Evolutionary conservation across 805 yeast genomes (phyloP).

Genomic region (Ogataea pilisensis): DNA sequence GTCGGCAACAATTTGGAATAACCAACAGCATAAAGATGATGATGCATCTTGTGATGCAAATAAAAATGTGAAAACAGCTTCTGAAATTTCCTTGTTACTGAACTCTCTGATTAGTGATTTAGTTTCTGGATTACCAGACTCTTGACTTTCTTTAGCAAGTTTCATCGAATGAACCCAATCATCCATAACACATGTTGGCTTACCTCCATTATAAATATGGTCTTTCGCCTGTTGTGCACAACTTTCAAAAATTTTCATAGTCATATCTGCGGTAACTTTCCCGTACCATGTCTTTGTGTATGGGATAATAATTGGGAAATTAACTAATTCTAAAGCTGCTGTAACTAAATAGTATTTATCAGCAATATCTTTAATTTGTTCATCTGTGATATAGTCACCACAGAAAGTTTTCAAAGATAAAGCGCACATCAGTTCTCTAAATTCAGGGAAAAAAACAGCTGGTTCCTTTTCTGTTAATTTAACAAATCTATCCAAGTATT

Average conservation of each 20-base stretch:
- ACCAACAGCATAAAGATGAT: slow-evolving; percentile 95
- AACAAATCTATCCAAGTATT: slow-evolving; percentile 66
- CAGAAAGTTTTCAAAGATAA: slow-evolving; percentile 89
- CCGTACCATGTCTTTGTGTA: slow-evolving; percentile 99
- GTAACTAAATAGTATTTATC: slow-evolving; percentile 91
- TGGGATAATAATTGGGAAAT: slow-evolving; percentile 95
- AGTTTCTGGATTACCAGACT: slow-evolving; percentile 47
- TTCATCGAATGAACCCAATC: slow-evolving; percentile 89
- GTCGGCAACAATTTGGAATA: slow-evolving; percentile 93
- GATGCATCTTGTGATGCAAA: slow-evolving; percentile 99
- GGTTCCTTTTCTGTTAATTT: slow-evolving; percentile 57
- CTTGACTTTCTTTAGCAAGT: slow-evolving; percentile 52
- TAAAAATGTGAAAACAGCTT: slow-evolving; percentile 92
- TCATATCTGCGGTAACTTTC: slow-evolving; percentile 84
- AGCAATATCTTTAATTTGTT: slow-evolving; percentile 81
- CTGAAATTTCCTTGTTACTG: slow-evolving; percentile 87
- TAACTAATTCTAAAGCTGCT: slow-evolving; percentile 94
- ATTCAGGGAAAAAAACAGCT: slow-evolving; percentile 79
- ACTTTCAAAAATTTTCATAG: slow-evolving; percentile 84
- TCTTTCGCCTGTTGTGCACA: slow-evolving; percentile 89
- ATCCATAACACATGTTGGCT: slow-evolving; percentile 88
- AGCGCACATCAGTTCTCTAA: slow-evolving; percentile 96
- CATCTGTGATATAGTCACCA: slow-evolving; percentile 91
- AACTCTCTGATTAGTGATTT: slow-evolving; percentile 73
- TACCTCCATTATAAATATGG: slow-evolving; percentile 71